A percentile compares a stretch with the other conserved stretches of the same genome.
phyloP scores from a whole-genome alignment of 2,329 filamentous ascomycete genomes.

The Penicillium sp. region DNA sequence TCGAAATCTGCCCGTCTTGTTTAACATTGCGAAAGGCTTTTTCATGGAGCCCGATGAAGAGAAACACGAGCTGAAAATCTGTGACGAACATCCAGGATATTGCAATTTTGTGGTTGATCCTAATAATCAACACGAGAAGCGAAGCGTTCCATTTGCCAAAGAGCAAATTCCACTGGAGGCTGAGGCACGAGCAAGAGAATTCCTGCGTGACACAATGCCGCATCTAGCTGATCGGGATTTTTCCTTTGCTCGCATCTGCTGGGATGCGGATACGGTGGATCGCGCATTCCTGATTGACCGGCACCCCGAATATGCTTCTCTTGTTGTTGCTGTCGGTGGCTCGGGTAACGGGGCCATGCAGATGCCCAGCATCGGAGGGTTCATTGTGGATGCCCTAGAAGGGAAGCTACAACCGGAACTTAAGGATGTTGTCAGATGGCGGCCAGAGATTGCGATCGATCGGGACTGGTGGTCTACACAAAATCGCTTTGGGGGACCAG shows the following conservation, averaged over 20 bases:
- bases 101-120: conserved; percentile 47
- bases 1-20: conserved; percentile 53
- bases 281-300: conserved; percentile 55
- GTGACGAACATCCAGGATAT: conserved; percentile 60
- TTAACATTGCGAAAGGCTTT: conserved; percentile 52
- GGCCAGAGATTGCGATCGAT: conserved; percentile 52
- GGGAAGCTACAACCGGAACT: conserved; percentile 47
- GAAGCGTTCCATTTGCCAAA: conserved; percentile 46
- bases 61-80: conserved; percentile 42
- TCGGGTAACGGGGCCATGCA: conserved; percentile 58
- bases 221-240: conserved; percentile 53
- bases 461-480: conserved; percentile 54
- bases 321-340: conserved; percentile 54
- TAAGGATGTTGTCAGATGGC: conserved; percentile 51
- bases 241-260: conserved; percentile 56
- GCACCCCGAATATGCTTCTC: conserved; percentile 47
- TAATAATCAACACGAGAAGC: conserved; percentile 25
- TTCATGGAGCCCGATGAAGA: conserved; percentile 52
- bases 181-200: conserved; percentile 50
- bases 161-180: conserved; percentile 49
- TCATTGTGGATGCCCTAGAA: conserved; percentile 54
- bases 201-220: conserved; percentile 56
- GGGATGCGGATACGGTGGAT: conserved; percentile 60
- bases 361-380: conserved; percentile 53
- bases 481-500: conserved; percentile 50